Evolutionary conservation across 192 early-diverging fungal species (phyloP).

Genomic region (Diversispora eburnea): DNA sequence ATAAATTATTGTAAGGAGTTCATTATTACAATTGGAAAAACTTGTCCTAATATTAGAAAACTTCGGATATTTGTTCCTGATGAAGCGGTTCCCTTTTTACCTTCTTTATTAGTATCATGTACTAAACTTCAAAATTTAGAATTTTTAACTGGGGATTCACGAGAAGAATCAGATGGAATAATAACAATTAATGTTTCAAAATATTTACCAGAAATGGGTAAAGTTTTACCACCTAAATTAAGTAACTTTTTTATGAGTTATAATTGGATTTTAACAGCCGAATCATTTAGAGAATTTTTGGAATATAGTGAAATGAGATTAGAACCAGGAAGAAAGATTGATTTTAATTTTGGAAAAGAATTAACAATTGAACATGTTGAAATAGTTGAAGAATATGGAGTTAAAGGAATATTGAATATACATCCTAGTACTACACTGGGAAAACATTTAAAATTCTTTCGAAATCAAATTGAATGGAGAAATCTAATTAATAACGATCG

Average conservation of each 20-base stretch:
- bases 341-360: slow-evolving; percentile 3
- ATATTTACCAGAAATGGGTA: neutral
- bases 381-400: neutral
- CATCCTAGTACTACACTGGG: neutral
- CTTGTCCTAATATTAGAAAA: neutral
- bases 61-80: neutral
- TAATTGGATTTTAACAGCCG: neutral
- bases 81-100: neutral
- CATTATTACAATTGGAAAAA: neutral
- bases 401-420: neutral
- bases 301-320: neutral
- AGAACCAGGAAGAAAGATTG: neutral
- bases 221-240: neutral
- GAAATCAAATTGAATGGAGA: slow-evolving; percentile 9
- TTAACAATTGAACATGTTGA: neutral
- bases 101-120: neutral
- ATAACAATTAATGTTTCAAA: neutral
- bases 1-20: neutral
- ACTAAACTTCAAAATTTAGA: neutral
- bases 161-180: neutral
- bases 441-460: neutral
- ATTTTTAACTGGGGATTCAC: slow-evolving; percentile 1
- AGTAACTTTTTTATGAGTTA: neutral
- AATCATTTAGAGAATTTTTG: neutral
- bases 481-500: too few relatives aligned